Evolutionary conservation across 805 yeast species (phyloP), one percentile per base, ranked within the genome.

Genomic region (Candida alai): DNA sequence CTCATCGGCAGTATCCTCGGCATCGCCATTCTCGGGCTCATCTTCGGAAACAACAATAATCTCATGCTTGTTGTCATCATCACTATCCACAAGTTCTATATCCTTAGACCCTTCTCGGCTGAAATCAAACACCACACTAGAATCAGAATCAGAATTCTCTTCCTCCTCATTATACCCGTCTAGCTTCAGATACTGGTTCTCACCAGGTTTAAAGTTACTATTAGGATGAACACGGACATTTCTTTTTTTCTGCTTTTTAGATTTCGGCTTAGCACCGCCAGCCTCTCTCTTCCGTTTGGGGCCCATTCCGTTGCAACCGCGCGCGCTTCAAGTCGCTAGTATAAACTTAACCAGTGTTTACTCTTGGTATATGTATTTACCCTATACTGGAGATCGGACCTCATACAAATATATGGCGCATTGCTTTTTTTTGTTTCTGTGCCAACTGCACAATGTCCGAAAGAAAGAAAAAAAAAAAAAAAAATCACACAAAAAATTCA

Each of bases 11-110:
- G 27, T 39, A 10, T 19, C 32, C 15, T 33, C 39, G 2, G 19
- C 34, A 20, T 39, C 42, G 17, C 16, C 29, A 12, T 29, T 39
- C 30, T 26, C 30, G 30, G 45, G 42, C 1, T 45, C 49, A 2
- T 28, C 40, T 16, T 59, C 62, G 5, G 58, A 47, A 16, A 35
- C 45, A 8, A 54, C 51, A 17, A 48, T 53, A 6, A 49, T 41
- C 8, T 43, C 56, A 16, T 40, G 45, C 12, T 24, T 32, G 3
- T 31, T 50, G 4, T 42, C 50, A 6, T 35, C 40, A 3, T 56
- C 57, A 1, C 57, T 49, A 23, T 62, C 67, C 9, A 60, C 51
- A 24, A 65, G 40, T 12, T 58, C 67, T 15, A 36, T 30, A n/a
- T 35, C 36, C 3, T 35, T 38, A 20, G 30, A 40, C 13, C 40